Evolutionary conservation across 805 yeast genomes (phyloP).

Genomic region (Grigorovia transvaalensis): DNA sequence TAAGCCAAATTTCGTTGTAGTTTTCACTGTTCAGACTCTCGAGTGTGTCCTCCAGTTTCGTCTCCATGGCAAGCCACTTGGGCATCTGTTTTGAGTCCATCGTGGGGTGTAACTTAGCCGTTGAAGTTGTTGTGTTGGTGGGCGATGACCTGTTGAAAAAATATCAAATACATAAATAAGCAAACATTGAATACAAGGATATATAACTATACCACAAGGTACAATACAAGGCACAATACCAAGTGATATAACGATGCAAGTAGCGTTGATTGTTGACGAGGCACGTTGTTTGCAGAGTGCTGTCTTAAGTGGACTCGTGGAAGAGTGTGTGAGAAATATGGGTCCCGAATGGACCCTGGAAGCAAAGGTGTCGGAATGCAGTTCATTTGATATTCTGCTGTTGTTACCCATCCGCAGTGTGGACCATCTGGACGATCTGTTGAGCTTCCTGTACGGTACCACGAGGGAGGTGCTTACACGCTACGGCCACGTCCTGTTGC

Average conservation of each 20-base stretch:
- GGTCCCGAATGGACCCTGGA: background rate
- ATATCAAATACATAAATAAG: no score
- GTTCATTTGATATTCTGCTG: conserved; percentile 16
- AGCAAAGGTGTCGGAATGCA: background rate
- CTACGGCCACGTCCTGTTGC: conserved; percentile 10
- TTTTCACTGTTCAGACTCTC: conserved; percentile 38
- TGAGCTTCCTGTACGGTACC: conserved; percentile 22
- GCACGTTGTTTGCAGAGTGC: background rate
- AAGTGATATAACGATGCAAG: background rate
- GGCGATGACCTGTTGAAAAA: no score
- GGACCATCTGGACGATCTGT: conserved; percentile 16
- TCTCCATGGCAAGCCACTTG: conserved; percentile 47
- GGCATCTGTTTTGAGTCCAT: conserved; percentile 34
- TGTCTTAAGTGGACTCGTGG: background rate
- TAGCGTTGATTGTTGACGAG: background rate
- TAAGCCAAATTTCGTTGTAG: conserved; percentile 39
- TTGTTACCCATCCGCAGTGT: conserved; percentile 12
- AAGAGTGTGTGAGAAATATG: background rate
- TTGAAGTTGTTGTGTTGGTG: no score
- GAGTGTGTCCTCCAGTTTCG: conserved; percentile 38
- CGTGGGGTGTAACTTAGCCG: no score
- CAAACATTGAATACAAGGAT: no score
- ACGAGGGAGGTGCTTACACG: conserved; percentile 17
- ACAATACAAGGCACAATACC: background rate
- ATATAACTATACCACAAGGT: no score